These are phyloP conservation scores for Leishmania amazonensis DNA, from an alignment of 208 protist species.

Conservation along the genomic window DNA sequence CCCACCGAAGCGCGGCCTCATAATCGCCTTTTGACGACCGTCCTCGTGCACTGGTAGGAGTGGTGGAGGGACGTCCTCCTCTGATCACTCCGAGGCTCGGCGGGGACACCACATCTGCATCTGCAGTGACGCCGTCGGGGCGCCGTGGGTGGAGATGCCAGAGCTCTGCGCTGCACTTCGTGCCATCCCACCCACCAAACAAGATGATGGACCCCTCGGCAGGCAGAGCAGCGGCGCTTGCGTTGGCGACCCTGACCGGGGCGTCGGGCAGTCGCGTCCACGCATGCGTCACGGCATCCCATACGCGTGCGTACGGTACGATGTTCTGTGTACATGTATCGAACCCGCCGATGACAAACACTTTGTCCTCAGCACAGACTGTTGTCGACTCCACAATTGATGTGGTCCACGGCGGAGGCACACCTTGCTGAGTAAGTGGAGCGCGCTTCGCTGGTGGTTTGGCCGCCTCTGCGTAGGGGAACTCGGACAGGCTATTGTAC, in stretches of 20 bases:
- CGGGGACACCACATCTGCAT: background rate
- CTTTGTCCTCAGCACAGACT: slow-evolving; percentile 2
- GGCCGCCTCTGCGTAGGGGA: slow-evolving; percentile 15
- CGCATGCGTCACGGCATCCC: slow-evolving; percentile 5
- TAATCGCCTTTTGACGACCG: slow-evolving; percentile 1
- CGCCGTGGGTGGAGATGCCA: slow-evolving; percentile 10
- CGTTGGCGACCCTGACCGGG: slow-evolving; percentile 10
- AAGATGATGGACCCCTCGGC: slow-evolving; percentile 4
- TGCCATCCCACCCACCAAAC: slow-evolving; percentile 17
- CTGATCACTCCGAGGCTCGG: background rate
- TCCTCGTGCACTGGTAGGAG: background rate
- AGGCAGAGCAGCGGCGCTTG: slow-evolving; percentile 13
- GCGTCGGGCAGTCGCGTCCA: slow-evolving; percentile 17
- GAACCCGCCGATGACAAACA: slow-evolving; percentile 11
- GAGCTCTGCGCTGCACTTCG: slow-evolving; percentile 13
- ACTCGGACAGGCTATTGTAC: background rate
- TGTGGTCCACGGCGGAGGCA: background rate
- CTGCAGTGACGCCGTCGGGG: background rate
- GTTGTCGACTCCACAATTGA: slow-evolving; percentile 6
- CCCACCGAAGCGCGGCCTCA: background rate
- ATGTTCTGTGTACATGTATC: background rate
- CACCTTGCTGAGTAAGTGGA: background rate
- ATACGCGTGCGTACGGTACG: slow-evolving; percentile 8
- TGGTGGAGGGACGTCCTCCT: background rate
- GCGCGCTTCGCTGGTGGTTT: slow-evolving; percentile 4